phyloP scores from a whole-genome alignment of 768 basidiomycete genomes.

The Leccinum sublutescens region DNA sequence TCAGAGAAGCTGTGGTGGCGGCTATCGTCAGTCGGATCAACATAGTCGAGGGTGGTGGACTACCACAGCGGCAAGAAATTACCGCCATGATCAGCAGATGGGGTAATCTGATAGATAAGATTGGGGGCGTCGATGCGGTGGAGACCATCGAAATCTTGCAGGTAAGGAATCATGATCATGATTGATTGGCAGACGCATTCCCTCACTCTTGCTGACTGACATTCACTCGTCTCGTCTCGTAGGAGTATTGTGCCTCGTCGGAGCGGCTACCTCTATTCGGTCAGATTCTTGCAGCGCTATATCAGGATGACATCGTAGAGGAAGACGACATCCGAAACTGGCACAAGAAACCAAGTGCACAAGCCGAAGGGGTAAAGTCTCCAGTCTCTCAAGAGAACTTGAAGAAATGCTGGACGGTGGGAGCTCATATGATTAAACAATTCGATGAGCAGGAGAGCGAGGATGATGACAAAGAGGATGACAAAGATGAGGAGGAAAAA shows the following conservation, averaged over 20 bases:
- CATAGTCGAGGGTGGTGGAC: slow-evolving; percentile 54
- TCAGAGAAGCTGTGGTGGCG: slow-evolving; percentile 85
- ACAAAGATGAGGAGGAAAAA: slow-evolving; percentile 17
- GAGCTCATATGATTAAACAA: slow-evolving; percentile 75
- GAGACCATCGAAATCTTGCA: slow-evolving; percentile 80
- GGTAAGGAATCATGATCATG: slow-evolving; percentile 37
- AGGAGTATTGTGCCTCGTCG: slow-evolving; percentile 68
- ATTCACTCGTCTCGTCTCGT: not conserved
- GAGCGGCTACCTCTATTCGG: slow-evolving; percentile 73
- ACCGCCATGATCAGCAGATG: slow-evolving; percentile 65
- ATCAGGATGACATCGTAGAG: slow-evolving; percentile 89
- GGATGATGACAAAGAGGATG: slow-evolving; percentile 22
- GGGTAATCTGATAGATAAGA: slow-evolving; percentile 77
- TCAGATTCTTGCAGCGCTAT: slow-evolving; percentile 79
- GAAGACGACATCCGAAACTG: slow-evolving; percentile 89
- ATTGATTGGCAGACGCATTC: not conserved
- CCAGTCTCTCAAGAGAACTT: slow-evolving; percentile 51
- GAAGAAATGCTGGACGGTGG: slow-evolving; percentile 66
- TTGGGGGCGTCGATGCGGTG: slow-evolving; percentile 80
- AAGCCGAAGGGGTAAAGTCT: slow-evolving; percentile 46
- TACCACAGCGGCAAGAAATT: slow-evolving; percentile 64
- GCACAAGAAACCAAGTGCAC: slow-evolving; percentile 60
- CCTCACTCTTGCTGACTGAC: not conserved
- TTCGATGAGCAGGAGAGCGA: slow-evolving; percentile 75
- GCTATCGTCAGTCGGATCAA: slow-evolving; percentile 74